Percentiles rank a stretch among this genome's conserved stretches.
Evolutionary conservation across 495 filamentous ascomycete species (phyloP).

Genomic region (Talaromyces ruber): DNA sequence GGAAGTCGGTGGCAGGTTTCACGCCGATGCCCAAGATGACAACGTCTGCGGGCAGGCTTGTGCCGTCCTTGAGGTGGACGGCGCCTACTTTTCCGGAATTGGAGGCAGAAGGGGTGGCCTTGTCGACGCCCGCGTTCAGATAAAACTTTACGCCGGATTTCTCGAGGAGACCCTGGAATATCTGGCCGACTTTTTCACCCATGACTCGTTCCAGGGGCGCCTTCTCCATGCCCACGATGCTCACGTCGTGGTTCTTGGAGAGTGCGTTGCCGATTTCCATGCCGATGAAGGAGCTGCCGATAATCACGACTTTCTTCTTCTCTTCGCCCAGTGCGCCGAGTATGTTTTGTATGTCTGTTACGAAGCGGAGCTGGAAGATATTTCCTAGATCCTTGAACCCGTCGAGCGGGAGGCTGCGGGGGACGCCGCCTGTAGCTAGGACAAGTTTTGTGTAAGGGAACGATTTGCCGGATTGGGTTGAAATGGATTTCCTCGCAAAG

Average conservation of each 20-base stretch:
- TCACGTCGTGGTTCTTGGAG: slow-evolving; percentile 65
- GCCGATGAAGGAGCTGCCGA: slow-evolving; percentile 90
- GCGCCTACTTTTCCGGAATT: slow-evolving; percentile 64
- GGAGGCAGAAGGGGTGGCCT: slow-evolving; percentile 59
- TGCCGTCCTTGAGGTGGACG: slow-evolving; percentile 80
- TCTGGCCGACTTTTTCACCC: slow-evolving; percentile 70
- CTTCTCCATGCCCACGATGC: slow-evolving; percentile 89
- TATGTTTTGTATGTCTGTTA: slow-evolving; percentile 70
- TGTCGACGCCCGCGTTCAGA: slow-evolving; percentile 70
- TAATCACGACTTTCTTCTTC: slow-evolving; percentile 83
- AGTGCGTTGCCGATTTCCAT: slow-evolving; percentile 90
- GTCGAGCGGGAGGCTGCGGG: slow-evolving; percentile 66
- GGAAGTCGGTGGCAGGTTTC: slow-evolving; percentile 73
- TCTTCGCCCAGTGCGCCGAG: slow-evolving; percentile 63
- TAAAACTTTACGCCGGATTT: slow-evolving; percentile 83
- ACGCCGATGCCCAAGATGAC: slow-evolving; percentile 90
- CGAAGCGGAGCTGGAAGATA: slow-evolving; percentile 71
- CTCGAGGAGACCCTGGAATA: slow-evolving; percentile 69
- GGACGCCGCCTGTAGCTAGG: slow-evolving; percentile 76
- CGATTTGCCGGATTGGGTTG: slow-evolving; percentile 61
- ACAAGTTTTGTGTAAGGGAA: slow-evolving; percentile 80
- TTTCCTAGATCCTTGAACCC: slow-evolving; percentile 84
- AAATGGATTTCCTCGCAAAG: slow-evolving; percentile 61
- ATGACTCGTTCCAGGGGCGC: slow-evolving; percentile 82
- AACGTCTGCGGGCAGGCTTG: slow-evolving; percentile 73